Evolutionary conservation across 805 yeast species (phyloP).

Genomic region (Candida patagonica): DNA sequence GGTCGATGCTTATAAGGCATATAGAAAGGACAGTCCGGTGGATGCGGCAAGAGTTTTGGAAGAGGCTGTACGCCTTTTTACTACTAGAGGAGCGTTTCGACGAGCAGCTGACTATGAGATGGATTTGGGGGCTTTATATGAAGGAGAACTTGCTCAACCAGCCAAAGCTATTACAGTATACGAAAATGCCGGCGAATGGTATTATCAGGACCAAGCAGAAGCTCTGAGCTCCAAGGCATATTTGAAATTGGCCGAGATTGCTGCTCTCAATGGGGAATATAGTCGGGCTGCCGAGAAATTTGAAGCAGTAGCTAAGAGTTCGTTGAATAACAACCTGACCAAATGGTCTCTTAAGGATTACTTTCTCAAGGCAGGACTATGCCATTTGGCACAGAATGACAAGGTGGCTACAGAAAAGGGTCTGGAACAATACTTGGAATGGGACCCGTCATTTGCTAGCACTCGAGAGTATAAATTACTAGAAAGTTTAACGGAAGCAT

Average conservation of each 20-base stretch:
- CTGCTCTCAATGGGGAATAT: constrained; percentile 68
- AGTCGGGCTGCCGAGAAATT: constrained; percentile 66
- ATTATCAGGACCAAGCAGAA: constrained; percentile 83
- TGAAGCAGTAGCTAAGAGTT: constrained; percentile 68
- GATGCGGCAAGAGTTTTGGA: constrained; percentile 66
- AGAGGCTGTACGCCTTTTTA: constrained; percentile 74
- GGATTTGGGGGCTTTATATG: constrained; percentile 84
- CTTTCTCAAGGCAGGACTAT: constrained; percentile 72
- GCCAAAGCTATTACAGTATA: constrained; percentile 65
- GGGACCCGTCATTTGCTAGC: constrained; percentile 65
- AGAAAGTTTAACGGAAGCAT: constrained; percentile 59
- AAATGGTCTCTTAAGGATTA: constrained; percentile 93
- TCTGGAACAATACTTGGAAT: constrained; percentile 48
- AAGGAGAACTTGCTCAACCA: constrained; percentile 58
- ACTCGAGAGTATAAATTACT: constrained; percentile 66
- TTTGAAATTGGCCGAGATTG: constrained; percentile 81
- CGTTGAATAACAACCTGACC: constrained; percentile 63
- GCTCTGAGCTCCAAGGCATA: constrained; percentile 84
- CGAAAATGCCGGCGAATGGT: constrained; percentile 96
- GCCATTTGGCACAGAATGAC: constrained; percentile 77
- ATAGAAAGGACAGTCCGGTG: constrained; percentile 58
- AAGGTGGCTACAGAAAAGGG: constrained; percentile 76
- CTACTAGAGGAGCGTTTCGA: constrained; percentile 88
- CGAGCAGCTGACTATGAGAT: constrained; percentile 90
- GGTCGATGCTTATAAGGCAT: constrained; percentile 86